A percentile compares a stretch with the other conserved stretches of the same genome.
phyloP scores from a whole-genome alignment of 225 moss, liverwort and hornwort species.

The Sphagnum contortum region DNA sequence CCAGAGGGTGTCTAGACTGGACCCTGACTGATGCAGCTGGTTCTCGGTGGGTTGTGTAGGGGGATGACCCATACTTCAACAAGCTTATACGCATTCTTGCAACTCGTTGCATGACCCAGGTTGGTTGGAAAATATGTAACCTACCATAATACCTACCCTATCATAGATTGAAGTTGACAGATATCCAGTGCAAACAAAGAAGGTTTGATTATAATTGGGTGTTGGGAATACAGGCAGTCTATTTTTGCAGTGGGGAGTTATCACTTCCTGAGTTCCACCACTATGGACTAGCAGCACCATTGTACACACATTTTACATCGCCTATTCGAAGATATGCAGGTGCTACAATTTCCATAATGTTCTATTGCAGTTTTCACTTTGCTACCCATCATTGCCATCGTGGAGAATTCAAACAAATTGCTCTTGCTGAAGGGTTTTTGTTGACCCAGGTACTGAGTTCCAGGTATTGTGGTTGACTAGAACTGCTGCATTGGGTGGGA shows the following conservation, averaged over 20 bases:
- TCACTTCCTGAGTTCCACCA: constrained; percentile 87
- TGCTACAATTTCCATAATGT: constrained; percentile 6
- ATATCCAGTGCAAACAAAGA: too few species aligned
- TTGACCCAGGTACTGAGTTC: too few species aligned
- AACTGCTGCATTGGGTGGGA: neutral
- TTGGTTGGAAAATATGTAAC: constrained; percentile 1
- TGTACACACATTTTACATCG: constrained; percentile 97
- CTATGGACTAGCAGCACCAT: constrained; percentile 90
- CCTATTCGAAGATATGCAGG: constrained; percentile 99
- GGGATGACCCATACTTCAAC: constrained; percentile 94
- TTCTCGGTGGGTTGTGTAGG: constrained; percentile 24
- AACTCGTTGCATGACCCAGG: constrained; percentile 99
- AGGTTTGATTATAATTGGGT: too few species aligned
- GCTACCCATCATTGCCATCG: too few species aligned
- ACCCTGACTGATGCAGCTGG: neutral
- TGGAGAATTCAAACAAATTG: too few species aligned
- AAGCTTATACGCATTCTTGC: constrained; percentile 96
- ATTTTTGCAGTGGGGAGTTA: constrained; percentile 90
- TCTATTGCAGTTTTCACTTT: too few species aligned
- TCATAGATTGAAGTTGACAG: too few species aligned
- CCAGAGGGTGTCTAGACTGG: too few species aligned
- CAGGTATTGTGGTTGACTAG: too few species aligned
- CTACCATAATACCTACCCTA: too few species aligned
- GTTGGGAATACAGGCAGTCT: constrained; percentile 56
- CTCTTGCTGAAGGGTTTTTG: too few species aligned